Evolutionary conservation across 306 rosid species (phyloP), one percentile per base, ranked within the genome.

Genomic region (Styphnolobium japonicum): DNA sequence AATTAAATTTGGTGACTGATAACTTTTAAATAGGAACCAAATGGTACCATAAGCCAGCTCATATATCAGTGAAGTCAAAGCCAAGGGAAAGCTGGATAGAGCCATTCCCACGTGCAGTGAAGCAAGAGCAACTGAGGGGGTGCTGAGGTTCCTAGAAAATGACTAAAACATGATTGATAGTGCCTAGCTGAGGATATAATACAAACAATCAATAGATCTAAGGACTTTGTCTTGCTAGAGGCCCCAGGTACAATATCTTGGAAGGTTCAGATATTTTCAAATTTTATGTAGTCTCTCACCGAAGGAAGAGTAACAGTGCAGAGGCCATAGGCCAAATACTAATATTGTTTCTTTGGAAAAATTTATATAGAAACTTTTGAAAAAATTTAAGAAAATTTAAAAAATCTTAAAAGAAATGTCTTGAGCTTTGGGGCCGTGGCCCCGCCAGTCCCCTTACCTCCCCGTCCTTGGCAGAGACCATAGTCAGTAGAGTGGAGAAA

Each of bases 41-140:
- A 52, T 67, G 16, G 53, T 43, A 33, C 56, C 42, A 27, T 10
- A 46, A 36, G 77, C 85, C 88, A 80, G 73, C 85, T 84, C 68
- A 80, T 79, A 18, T 22, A 73, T 21, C 3, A 67, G 33, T 42
- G 69, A 51, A 48, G 75, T 81, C 77, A 58, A 56, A n/a, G 66
- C 14, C 19, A 22, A 7, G 16, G 37, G 40, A 31, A 55, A 75
- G 40, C 0, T 34, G 34, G 39, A 14, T 52, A 56, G 29, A 53
- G 37, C 22, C 69, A 55, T 16, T 60, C 43, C 61, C 82, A 78
- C 76, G 70, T 78, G 74, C 66, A 48, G 4, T 51, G 40, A n/a
- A 40, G 73, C 5, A 19, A 23, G 11, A 36, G 67, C 9, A 14
- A 52, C n/a, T 39, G 16, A 27, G 16, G 55, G 55, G 14, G 58